Evolutionary conservation across 257 asterid genomes (phyloP), one percentile per base, ranked within the genome.

Genomic region (Hygrophila difformis): DNA sequence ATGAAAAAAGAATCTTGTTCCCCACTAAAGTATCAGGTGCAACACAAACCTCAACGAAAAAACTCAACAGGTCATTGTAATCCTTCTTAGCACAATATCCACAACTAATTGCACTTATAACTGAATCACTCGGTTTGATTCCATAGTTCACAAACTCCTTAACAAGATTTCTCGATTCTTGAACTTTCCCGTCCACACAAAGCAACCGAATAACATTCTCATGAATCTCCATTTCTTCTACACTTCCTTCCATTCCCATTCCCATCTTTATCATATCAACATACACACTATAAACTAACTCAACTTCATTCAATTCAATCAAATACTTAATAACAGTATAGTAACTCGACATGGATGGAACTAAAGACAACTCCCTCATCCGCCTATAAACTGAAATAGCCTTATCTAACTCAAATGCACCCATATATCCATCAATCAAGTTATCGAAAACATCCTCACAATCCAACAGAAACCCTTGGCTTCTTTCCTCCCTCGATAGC

Each of bases 21-120:
- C 85, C 88, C 13, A 65, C 47, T 11, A 52, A 35, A 19, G 47
- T 51, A 51, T 59, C 73, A n/a, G 93, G 88, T 5, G 44, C 66
- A 48, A 73, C 53, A 46, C 59, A 55, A n/a, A 73, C 41, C 47
- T 91, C 95, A 15, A 54, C 55, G 12, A 79, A 62, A 52, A 91
- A 76, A 60, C 87, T 69, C 31, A 74, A 60, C 10, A 91, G 51
- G 70, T 85, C 98, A 55, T 65, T 66, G 58, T 82, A 91, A 50
- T 91, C 94, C 84, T 71, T 72, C 79, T 91, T 91, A 42, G 65
- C 56, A 66, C 94, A 79, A 60, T 91, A 91, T 12, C 82, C 86
- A 18, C 61, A 35, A 63, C 71, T 57, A 55, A 85, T 56, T 2
- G 72, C 76, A 69, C 60, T 40, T 6, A 78, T 41, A 58, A 78